Percentiles rank a stretch among this genome's conserved stretches.
Evolutionary conservation across 345 rosid genomes (phyloP).

Genomic region (Citrus glauca): DNA sequence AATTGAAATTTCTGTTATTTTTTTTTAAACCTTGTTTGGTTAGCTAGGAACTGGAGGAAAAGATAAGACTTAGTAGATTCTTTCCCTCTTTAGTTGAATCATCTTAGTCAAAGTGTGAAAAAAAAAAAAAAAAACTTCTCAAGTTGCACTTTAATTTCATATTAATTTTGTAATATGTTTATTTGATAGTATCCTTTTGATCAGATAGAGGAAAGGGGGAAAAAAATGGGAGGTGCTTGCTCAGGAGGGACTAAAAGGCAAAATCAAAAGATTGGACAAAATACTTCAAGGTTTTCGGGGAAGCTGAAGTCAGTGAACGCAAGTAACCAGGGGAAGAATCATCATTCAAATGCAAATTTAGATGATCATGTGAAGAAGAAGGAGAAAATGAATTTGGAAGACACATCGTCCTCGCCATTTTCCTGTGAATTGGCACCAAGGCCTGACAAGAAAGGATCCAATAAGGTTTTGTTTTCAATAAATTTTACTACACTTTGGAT

Average conservation of each 20-base stretch:
- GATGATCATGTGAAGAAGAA: constrained; percentile 13
- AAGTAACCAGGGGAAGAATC: constrained; percentile 27
- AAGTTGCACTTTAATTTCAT: not conserved
- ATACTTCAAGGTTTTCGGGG: constrained; percentile 33
- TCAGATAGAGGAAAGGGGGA: constrained; percentile 4
- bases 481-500: not conserved
- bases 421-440: constrained; percentile 56
- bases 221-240: constrained; percentile 64
- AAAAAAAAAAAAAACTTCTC: not conserved
- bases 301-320: constrained; percentile 36
- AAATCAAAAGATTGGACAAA: constrained; percentile 21
- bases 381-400: constrained; percentile 27
- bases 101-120: not conserved
- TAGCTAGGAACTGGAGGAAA: not conserved
- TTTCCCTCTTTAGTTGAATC: not conserved
- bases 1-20: too few species aligned
- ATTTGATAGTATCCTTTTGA: not conserved
- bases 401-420: constrained; percentile 22
- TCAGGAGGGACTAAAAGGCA: constrained; percentile 30
- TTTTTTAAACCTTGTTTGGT: not conserved
- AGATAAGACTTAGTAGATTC: not conserved
- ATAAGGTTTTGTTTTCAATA: constrained; percentile 44
- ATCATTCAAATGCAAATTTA: constrained; percentile 3
- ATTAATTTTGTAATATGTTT: not conserved
- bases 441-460: constrained; percentile 26